phyloP scores from a whole-genome alignment of 129 eudicot species.

The Tagetes erecta region DNA sequence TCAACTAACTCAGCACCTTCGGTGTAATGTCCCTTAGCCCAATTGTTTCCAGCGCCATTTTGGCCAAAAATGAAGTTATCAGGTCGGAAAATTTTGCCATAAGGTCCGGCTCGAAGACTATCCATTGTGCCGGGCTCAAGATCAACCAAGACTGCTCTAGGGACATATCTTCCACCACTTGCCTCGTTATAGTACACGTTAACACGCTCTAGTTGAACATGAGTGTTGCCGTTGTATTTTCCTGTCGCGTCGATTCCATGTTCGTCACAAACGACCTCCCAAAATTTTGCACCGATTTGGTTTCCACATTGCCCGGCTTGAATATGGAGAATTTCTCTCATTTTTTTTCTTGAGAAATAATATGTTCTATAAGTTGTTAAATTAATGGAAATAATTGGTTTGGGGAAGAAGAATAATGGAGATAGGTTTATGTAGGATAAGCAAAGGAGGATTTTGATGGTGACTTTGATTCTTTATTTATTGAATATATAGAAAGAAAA shows the following conservation, averaged over 20 bases:
- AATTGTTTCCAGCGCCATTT: slow-evolving; percentile 82
- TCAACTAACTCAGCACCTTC: slow-evolving; percentile 86
- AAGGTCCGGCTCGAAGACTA: slow-evolving; percentile 66
- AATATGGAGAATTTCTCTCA: slow-evolving; percentile 87
- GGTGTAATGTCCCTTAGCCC: slow-evolving; percentile 86
- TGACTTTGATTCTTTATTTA: slow-evolving; percentile 45
- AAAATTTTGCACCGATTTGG: slow-evolving; percentile 83
- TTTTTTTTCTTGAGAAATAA: slow-evolving; percentile 36
- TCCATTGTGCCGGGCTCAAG: slow-evolving; percentile 92
- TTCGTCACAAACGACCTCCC: slow-evolving; percentile 83
- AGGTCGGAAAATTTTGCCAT: slow-evolving; percentile 74
- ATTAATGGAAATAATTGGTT: slow-evolving; percentile 8
- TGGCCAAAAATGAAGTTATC: slow-evolving; percentile 83
- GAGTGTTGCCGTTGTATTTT: slow-evolving; percentile 46
- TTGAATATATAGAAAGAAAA: not conserved
- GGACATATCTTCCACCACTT: slow-evolving; percentile 75
- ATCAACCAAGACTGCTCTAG: slow-evolving; percentile 76
- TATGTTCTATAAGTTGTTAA: not conserved
- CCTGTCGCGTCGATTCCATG: slow-evolving; percentile 76
- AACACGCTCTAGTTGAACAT: slow-evolving; percentile 68
- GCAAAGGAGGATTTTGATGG: slow-evolving; percentile 29
- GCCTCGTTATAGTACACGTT: slow-evolving; percentile 86
- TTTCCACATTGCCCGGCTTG: slow-evolving; percentile 95
- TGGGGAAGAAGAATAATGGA: slow-evolving; percentile 19
- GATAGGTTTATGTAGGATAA: slow-evolving; percentile 49